Evolutionary conservation across 164 flowering plant species (phyloP), one percentile per base, ranked within the genome.

Genomic region (Magnolia kwangsiensis): DNA sequence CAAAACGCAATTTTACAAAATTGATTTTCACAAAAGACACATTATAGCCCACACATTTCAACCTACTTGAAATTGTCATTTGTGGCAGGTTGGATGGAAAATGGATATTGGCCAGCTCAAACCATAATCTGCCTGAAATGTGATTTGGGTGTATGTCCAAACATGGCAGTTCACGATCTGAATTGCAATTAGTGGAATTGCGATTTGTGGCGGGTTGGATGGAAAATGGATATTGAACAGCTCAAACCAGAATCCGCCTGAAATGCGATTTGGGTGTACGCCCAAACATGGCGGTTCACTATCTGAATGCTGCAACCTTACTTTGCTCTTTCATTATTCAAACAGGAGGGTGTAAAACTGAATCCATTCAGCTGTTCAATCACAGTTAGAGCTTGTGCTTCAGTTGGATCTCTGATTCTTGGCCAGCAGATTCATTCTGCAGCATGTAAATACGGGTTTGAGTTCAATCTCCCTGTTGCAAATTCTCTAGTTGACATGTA

Each of bases 401-500:
- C 88, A 58, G 81, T 87, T 65, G 88, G 86, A 51, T 84, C 83
- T 7, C 71, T 69, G 59, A 9, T 68, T 50, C 77, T 75, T 63
- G 97, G 99, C 74, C 85, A 82, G 78, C 97, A 89, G 81, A 78
- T 95, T 20, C 97, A 91, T 87, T 86, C 90, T 20, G 79, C 86
- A 9, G 81, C 86, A 0, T 69, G 81, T 21, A 92, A 90, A 70
- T 80, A 79, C 69, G 98, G 96, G 29, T 82, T 88, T 74, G 84
- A 77, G 16, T 84, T 83, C 61, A 88, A 83, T 77, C 83, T 88
- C 71, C 91, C 92, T 31, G 91, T 93, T 59, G 87, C 86, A 84
- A 95, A 93, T 81, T 88, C 98, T 29, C 69, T 92, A 73, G 78
- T 93, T 23, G 99, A 95, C 86, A 93, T 92, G 98, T 93, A 91